phyloP scores from a whole-genome alignment of 441 rosid genomes.

The Croton laevigatus region DNA sequence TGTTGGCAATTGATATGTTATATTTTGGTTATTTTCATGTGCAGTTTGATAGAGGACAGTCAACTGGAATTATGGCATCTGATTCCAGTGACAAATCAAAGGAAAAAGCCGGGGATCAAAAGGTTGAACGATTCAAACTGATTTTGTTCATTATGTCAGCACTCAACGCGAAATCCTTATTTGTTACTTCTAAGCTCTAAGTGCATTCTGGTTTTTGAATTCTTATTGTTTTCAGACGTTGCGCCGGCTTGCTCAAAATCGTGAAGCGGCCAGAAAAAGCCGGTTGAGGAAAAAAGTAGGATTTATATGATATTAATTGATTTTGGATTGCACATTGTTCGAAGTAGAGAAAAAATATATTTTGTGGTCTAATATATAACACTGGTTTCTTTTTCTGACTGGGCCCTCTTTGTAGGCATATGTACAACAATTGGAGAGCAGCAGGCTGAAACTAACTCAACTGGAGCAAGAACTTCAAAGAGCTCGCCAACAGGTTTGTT shows the following conservation, averaged over 20 bases:
- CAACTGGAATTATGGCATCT: conserved; percentile 41
- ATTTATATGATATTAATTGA: conserved; percentile 4
- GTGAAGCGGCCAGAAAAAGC: conserved; percentile 86
- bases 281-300: conserved; percentile 67
- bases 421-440: conserved; percentile 88
- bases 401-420: conserved; percentile 48
- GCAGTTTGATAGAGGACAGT: conserved; percentile 65
- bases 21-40: conserved; percentile 23
- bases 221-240: conserved; percentile 38
- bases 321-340: background rate
- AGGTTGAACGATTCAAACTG: conserved; percentile 37
- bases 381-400: conserved; percentile 1
- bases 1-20: conserved; percentile 10
- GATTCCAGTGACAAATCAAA: conserved; percentile 86
- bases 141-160: background rate
- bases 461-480: conserved; percentile 90
- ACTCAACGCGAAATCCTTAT: background rate
- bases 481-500: conserved; percentile 80
- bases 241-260: conserved; percentile 83
- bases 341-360: background rate
- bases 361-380: background rate
- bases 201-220: background rate
- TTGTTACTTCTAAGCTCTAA: background rate
- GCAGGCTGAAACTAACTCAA: conserved; percentile 76
- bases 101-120: conserved; percentile 70